A percentile compares a stretch with the other conserved stretches of the same genome.
Evolutionary conservation across 805 yeast genomes (phyloP).

Genomic region (Priceomyces castillae): DNA sequence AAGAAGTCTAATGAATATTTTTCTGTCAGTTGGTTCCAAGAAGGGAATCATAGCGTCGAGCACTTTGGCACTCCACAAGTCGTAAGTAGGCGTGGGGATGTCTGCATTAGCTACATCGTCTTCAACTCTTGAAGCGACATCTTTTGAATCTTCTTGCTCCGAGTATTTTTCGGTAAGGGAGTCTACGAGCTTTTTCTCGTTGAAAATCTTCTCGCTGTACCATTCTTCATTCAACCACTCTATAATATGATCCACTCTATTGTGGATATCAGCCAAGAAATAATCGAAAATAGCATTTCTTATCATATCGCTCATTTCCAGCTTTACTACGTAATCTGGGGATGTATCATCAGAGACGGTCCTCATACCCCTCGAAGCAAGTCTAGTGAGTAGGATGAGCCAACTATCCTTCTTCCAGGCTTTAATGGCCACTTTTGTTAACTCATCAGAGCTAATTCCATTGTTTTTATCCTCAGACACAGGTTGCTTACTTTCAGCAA

Average conservation of each 20-base stretch:
- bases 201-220: conserved; percentile 56
- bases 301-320: conserved; percentile 55
- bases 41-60: conserved; percentile 82
- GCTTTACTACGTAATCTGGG: conserved; percentile 23
- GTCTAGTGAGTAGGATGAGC: conserved; percentile 69
- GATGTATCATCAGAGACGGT: conserved; percentile 19
- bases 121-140: conserved; percentile 18
- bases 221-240: conserved; percentile 97
- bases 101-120: conserved; percentile 14
- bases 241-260: conserved; percentile 68
- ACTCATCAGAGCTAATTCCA: conserved; percentile 38
- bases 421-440: conserved; percentile 55
- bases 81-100: conserved; percentile 51
- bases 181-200: conserved; percentile 27
- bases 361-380: conserved; percentile 78
- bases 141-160: conserved; percentile 13
- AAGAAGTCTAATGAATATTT: conserved; percentile 73
- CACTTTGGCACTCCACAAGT: conserved; percentile 65
- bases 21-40: conserved; percentile 76
- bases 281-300: conserved; percentile 71
- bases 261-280: conserved; percentile 69
- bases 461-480: conserved; percentile 13
- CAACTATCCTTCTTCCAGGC: conserved; percentile 66
- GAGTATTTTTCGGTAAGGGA: conserved; percentile 13
- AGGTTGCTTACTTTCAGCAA: conserved; percentile 34